Evolutionary conservation across 257 asterid genomes (phyloP), one percentile per base, ranked within the genome.

Genomic region (Anisodus tanguticus): DNA sequence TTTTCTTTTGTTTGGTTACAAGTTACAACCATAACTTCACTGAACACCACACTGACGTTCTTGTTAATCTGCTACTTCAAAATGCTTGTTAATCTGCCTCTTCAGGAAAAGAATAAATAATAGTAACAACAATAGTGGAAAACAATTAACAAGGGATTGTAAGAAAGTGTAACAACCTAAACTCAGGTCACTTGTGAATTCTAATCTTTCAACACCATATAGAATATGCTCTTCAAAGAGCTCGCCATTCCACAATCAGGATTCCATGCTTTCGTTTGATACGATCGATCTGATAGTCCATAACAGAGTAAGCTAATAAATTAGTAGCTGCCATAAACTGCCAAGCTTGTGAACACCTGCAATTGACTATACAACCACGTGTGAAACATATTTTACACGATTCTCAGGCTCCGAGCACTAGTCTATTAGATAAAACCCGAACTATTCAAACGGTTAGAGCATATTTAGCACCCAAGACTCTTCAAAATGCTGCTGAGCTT

Each of bases 401-500:
- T 31, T 76, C 11, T 1, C 49, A 7, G 64, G 64, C 81, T 77
- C 63, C 26, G 8, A 26, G 19, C 13, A 31, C 35, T 31, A 31
- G 35, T 31, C 35, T 31, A 1, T 31, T 31, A 1, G 35, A 31
- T 31, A 31, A 47, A 74, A 74, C 15, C 3, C 4, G 22, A 76
- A 26, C 26, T 22, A 37, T 47, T 74, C 60, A 76, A 51, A 76
- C 26, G 53, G 64, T 76, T 17, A 9, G 15, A 76, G 47, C 43
- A 53, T n/a, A 37, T 81, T 90, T 90, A 90, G 84, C 98, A 97
- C 49, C 89, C 91, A 43, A 95, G 82, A 83, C 86, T 88, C 84
- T 72, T 91, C 88, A 93, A 82, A 87, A 97, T 97, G 84, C 79
- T 63, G n/a, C 88, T 68, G 70, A 97, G 93, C 85, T 86, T 87